A percentile compares a stretch with the other conserved stretches of the same genome.
These are phyloP conservation scores for Lentinus tigrinus DNA, from an alignment of 768 basidiomycete genomes.

Conservation along the genomic window DNA sequence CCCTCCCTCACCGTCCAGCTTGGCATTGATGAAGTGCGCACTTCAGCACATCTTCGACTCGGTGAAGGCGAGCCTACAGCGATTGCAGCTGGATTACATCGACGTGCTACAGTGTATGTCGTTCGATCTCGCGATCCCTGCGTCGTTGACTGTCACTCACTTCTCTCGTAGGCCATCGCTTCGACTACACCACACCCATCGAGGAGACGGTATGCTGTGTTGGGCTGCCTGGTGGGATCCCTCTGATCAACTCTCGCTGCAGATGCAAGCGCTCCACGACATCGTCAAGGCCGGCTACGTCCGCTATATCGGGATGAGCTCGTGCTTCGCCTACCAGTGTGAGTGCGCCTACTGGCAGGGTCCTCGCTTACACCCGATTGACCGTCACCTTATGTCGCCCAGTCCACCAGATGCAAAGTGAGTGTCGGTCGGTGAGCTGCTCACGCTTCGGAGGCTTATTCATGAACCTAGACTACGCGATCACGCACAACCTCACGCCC, in stretches of 20 bases:
- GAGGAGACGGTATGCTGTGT: slow-evolving; percentile 31
- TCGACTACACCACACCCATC: slow-evolving; percentile 40
- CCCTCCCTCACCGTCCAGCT: neutral
- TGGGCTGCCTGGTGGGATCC: slow-evolving; percentile 34
- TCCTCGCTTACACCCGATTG: neutral
- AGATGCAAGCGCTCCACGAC: slow-evolving; percentile 40
- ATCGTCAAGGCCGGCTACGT: slow-evolving; percentile 45
- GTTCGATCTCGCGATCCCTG: too few species aligned
- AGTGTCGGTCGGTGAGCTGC: neutral
- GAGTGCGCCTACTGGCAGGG: neutral
- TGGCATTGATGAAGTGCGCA: neutral
- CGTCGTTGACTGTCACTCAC: neutral
- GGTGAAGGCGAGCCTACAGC: slow-evolving; percentile 43
- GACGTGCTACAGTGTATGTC: slow-evolving; percentile 53
- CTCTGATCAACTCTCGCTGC: too few species aligned
- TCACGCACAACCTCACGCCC: slow-evolving; percentile 40
- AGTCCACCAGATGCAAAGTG: slow-evolving; percentile 35
- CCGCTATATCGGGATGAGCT: slow-evolving; percentile 41
- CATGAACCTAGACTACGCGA: slow-evolving; percentile 35
- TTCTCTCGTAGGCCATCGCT: slow-evolving; percentile 28
- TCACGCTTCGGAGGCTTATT: too few species aligned
- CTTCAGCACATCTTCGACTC: slow-evolving; percentile 47
- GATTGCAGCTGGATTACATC: slow-evolving; percentile 52
- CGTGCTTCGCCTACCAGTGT: slow-evolving; percentile 28
- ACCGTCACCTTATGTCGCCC: neutral